A percentile compares a stretch with the other conserved stretches of the same genome.
Conservation (phyloP, 176 grass and related monocot genomes). For the Themeda triandra region DNA sequence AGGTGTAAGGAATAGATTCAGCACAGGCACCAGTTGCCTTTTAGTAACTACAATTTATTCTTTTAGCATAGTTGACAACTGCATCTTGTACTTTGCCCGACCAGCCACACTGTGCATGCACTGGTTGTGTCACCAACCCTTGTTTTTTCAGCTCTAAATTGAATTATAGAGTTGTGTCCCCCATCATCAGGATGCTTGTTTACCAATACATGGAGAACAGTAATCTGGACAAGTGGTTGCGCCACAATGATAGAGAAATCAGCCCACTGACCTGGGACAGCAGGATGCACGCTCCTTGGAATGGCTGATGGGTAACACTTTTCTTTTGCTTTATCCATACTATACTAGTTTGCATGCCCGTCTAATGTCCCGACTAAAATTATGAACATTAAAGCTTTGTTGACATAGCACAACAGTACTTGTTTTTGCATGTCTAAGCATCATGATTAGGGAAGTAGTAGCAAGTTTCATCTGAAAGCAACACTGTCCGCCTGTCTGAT, state of each 20-base stretch:
- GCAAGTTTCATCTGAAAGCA: not conserved
- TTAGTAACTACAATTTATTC: too few relatives aligned
- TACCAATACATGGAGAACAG: constrained; percentile 92
- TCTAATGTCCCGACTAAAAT: not conserved
- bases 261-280: constrained; percentile 82
- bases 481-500: not conserved
- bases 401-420: not conserved
- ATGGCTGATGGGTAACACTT: constrained; percentile 74
- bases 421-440: not conserved
- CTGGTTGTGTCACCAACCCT: too few relatives aligned
- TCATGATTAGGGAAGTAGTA: not conserved
- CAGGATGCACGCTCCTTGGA: constrained; percentile 94
- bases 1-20: too few relatives aligned
- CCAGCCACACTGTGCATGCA: too few relatives aligned
- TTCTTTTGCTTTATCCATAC: not conserved
- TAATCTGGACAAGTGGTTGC: constrained; percentile 80
- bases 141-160: too few relatives aligned
- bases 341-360: not conserved
- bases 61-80: too few relatives aligned
- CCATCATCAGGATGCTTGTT: constrained; percentile 64
- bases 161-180: not conserved
- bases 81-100: too few relatives aligned
- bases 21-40: too few relatives aligned
- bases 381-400: not conserved
- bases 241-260: constrained; percentile 53